Evolutionary conservation across 1,139 yeast genomes (phyloP).

Genomic region (Candida labiduridarum): DNA sequence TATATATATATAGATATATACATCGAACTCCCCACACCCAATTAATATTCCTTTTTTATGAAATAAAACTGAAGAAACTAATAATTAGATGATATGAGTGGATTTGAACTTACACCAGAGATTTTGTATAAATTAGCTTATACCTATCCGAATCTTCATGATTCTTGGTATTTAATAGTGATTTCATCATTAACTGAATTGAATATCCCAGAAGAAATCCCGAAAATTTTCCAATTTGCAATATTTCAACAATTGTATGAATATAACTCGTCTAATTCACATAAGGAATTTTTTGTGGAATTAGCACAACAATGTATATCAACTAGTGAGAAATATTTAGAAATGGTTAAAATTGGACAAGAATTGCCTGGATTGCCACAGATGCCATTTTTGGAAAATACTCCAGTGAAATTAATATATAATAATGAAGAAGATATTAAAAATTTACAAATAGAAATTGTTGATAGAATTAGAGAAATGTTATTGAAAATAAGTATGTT

Average conservation of each 20-base stretch:
- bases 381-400: constrained; percentile 18
- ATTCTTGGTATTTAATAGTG: constrained; percentile 56
- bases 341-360: constrained; percentile 43
- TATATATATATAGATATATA: too few species aligned
- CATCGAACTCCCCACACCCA: too few species aligned
- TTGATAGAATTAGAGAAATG: constrained; percentile 71
- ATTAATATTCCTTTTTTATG: too few species aligned
- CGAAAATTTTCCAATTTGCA: constrained; percentile 72
- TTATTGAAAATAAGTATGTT: constrained; percentile 75
- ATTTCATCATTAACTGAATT: constrained; percentile 75
- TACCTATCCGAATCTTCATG: constrained; percentile 44
- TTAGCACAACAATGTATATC: constrained; percentile 38
- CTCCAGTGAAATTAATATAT: constrained; percentile 42
- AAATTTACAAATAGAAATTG: constrained; percentile 40
- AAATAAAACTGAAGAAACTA: too few species aligned
- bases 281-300: constrained; percentile 7
- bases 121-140: constrained; percentile 60
- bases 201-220: constrained; percentile 79
- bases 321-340: constrained; percentile 39
- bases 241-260: constrained; percentile 51
- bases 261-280: constrained; percentile 17
- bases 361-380: constrained; percentile 38
- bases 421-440: constrained; percentile 32
- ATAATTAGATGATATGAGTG: too few species aligned
- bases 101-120: constrained; percentile 52